These are phyloP conservation scores for Saccharomyces hybrid DNA, from an alignment of 1,139 yeast genomes.

Conservation along the genomic window DNA sequence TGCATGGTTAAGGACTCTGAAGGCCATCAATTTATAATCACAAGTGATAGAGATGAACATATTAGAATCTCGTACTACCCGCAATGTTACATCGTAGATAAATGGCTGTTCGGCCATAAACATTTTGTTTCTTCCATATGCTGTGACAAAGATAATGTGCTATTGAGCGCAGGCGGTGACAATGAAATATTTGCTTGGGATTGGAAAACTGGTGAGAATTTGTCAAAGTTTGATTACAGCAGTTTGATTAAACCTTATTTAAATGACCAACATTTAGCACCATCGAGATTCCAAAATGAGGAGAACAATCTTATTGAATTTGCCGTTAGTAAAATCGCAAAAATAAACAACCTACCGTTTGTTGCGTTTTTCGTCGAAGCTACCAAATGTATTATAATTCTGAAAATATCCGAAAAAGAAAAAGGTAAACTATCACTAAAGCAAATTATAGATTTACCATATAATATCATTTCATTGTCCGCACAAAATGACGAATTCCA, in stretches of 20 bases:
- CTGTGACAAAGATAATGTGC: slow-evolving; percentile 39
- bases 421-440: slow-evolving; percentile 30
- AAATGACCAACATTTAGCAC: slow-evolving; percentile 54
- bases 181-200: slow-evolving; percentile 66
- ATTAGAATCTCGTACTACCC: slow-evolving; percentile 80
- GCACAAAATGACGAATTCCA: slow-evolving; percentile 32
- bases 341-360: slow-evolving; percentile 28
- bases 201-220: slow-evolving; percentile 48
- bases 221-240: slow-evolving; percentile 45
- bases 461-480: slow-evolving; percentile 33
- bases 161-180: slow-evolving; percentile 91
- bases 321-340: slow-evolving; percentile 43
- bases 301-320: slow-evolving; percentile 43
- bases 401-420: slow-evolving; percentile 29
- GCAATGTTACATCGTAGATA: slow-evolving; percentile 63
- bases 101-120: slow-evolving; percentile 80
- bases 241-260: slow-evolving; percentile 43
- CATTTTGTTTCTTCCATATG: slow-evolving; percentile 67
- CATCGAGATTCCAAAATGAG: slow-evolving; percentile 56
- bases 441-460: slow-evolving; percentile 30
- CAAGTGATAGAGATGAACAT: slow-evolving; percentile 95
- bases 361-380: slow-evolving; percentile 48
- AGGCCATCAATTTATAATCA: slow-evolving; percentile 48
- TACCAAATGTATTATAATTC: slow-evolving; percentile 43
- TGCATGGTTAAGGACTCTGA: slow-evolving; percentile 37